Base-by-base conservation (phyloP, 2,329 filamentous ascomycete species). In the Gliomastix tumulicola region DNA sequence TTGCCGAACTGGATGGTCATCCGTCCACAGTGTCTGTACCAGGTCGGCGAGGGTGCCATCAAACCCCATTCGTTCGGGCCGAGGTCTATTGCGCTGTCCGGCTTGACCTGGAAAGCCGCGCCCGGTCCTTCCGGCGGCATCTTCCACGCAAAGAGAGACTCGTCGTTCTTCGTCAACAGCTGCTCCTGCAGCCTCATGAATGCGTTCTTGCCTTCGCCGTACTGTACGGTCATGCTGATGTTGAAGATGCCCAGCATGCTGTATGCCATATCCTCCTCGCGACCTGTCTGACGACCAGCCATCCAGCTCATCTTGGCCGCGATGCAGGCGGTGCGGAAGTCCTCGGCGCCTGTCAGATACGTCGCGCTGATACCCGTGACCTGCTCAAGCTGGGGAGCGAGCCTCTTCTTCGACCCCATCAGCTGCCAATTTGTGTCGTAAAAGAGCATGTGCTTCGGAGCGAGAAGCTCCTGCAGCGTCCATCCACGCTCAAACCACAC, bases 381-480 rank as follows among this genome's bases (percentile, higher is more conserved):
- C 13, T 28, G 16, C 16, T 28, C 16, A 19, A 33, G 32, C 8
- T 21, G 25, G 6, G 31, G 21, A 2, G 25, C 25, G 13, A 28
- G 25, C 13, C 25, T 28, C 8, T 12, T 13, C 25, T 28, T 28
- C 13, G 25, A 13, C 25, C 25, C 25, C 13, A 28, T 28, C 13
- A 13, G 13, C 2, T 18, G 6, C 57, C 56, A 62, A 3, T 38
- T 32, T 2, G 17, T n/a, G 21, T 54, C 45, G 37, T 48, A 61
- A 38, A 63, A 62, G 5, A 39, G 20, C 1, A 58, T 19, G 2
- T 41, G 36, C 2, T 16, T 18, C 0, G 55, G 55, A 0, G 57
- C 82, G 9, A 86, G 68, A 0, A 82, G 79, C 54, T 86, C 77
- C 50, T 82, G 82, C 42, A 82, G 59, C 0, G 79, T 84, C 48